These are phyloP conservation scores for Pseudogymnoascus sp. DNA, from an alignment of 2,329 filamentous ascomycete species.

Conservation along the genomic window DNA sequence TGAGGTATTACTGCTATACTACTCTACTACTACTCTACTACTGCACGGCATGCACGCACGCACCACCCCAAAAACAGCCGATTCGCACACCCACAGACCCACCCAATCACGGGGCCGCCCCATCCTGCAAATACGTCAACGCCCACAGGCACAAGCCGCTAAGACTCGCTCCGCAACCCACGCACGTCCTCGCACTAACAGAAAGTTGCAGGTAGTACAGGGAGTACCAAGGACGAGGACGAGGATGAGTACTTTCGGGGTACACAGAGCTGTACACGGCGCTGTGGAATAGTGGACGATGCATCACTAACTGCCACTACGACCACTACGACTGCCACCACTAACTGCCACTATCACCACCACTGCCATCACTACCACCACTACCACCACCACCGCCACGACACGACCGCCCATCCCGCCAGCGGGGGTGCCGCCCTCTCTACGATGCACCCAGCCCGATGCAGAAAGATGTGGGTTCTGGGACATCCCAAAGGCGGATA, in stretches of 20 bases:
- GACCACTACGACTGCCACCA: neutral
- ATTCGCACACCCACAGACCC: neutral
- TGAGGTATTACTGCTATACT: neutral
- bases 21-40: neutral
- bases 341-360: neutral
- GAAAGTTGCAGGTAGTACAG: neutral
- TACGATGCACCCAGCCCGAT: neutral
- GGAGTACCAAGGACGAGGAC: neutral
- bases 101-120: neutral
- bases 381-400: neutral
- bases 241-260: neutral
- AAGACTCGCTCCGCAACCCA: neutral
- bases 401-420: neutral
- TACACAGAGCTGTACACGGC: neutral
- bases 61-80: conserved; percentile 1
- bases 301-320: neutral
- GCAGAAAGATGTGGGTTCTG: neutral
- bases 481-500: neutral
- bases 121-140: neutral
- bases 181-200: neutral
- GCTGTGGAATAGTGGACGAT: neutral
- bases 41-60: neutral
- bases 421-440: neutral
- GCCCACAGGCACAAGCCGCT: neutral
- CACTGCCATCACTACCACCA: neutral